A percentile compares a stretch with the other conserved stretches of the same genome.
Conservation (phyloP, 2,329 filamentous ascomycete species). For the Colletotrichum orchidophilum region DNA sequence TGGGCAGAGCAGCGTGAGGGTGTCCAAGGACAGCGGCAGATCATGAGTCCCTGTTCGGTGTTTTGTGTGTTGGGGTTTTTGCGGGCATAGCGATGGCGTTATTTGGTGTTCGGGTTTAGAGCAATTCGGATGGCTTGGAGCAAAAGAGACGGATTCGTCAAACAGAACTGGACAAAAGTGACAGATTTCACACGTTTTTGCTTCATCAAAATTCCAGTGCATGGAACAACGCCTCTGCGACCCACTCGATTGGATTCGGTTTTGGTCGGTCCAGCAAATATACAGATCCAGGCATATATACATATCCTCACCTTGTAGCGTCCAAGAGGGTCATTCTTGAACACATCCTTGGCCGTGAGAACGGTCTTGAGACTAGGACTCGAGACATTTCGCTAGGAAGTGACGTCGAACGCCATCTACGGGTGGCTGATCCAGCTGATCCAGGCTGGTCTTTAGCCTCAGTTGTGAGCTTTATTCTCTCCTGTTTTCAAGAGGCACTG, state of each 20-base stretch:
- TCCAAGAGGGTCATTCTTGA: too few relatives aligned
- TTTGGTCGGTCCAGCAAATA: too few relatives aligned
- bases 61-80: background rate
- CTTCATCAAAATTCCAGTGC: background rate
- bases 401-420: background rate
- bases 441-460: background rate
- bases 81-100: conserved; percentile 25
- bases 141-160: background rate
- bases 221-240: background rate
- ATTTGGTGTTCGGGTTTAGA: background rate
- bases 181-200: background rate
- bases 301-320: too few relatives aligned
- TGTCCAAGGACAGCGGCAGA: conserved; percentile 33
- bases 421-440: background rate
- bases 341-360: too few relatives aligned
- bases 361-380: background rate
- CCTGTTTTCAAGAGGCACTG: background rate
- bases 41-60: background rate
- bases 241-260: too few relatives aligned
- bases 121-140: background rate
- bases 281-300: too few relatives aligned
- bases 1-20: conserved; percentile 25
- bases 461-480: background rate
- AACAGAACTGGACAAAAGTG: background rate
- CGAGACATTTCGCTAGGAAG: background rate